phyloP scores from a whole-genome alignment of 495 filamentous ascomycete species.

The Hyaloscypha variabilis region DNA sequence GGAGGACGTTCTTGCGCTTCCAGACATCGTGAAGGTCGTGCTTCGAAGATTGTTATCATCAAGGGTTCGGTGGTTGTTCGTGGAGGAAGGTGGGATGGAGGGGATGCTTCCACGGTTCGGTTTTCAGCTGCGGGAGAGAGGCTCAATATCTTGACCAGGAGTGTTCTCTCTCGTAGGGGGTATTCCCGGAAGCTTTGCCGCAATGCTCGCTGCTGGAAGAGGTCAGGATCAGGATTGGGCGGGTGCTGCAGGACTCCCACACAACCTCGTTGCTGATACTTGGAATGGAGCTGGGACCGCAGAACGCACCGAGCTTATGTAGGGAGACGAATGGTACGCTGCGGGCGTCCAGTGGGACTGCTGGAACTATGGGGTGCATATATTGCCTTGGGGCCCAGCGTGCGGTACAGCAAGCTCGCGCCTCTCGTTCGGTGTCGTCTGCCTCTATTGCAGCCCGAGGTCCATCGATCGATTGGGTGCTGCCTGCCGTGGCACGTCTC shows the following conservation, averaged over 20 bases:
- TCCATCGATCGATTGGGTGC: not conserved
- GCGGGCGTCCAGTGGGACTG: not conserved
- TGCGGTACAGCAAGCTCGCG: not conserved
- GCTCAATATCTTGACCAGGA: not conserved
- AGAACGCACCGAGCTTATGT: conserved; percentile 14
- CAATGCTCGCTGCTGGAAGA: not conserved
- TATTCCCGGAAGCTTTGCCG: not conserved
- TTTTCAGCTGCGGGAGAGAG: not conserved
- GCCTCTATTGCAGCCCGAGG: not conserved
- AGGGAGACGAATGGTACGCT: not conserved
- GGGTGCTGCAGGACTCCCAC: not conserved
- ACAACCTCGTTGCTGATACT: not conserved
- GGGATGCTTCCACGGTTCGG: not conserved
- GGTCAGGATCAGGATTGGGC: not conserved
- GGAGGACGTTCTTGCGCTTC: conserved; percentile 10
- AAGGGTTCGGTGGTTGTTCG: not conserved
- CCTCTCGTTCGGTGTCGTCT: not conserved
- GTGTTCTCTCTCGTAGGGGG: not conserved
- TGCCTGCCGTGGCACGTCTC: not conserved
- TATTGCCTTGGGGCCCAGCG: not conserved
- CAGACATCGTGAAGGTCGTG: conserved; percentile 3
- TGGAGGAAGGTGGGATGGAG: not conserved
- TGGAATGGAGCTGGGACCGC: not conserved
- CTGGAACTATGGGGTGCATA: not conserved
- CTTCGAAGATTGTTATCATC: not conserved